Evolutionary conservation across 352 stramenopile genomes (phyloP), one percentile per base, ranked within the genome.

Genomic region (Lagenidium giganteum): DNA sequence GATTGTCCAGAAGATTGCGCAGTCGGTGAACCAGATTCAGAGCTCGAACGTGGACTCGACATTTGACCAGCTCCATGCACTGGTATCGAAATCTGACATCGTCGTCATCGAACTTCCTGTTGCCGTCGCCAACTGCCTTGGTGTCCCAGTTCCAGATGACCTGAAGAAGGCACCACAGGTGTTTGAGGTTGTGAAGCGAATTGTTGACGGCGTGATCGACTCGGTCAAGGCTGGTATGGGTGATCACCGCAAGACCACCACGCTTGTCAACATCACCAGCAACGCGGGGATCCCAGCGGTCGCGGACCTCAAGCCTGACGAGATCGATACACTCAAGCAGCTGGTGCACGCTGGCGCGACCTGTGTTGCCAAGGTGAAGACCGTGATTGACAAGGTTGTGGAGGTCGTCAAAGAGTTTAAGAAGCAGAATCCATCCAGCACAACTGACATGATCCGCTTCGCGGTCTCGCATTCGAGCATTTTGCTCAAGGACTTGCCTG

Each of bases 11-110:
- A 67, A 72, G 21, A 53, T 87, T n/a, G n/a, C n/a, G 18, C 60
- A 60, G 17, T 73, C 70, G 18, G 40, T 67, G 17, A 50, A 60
- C 12, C 51, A 51, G 6, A 40, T 75, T n/a, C n/a, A 70, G 47
- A 63, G 53, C 16, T 47, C 22, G 2, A 32, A 65, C 23, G 54
- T 63, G 6, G 24, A 66, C 18, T 63, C 47, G 17, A 56, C 59
- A 4, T 20, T 67, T 37, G 59, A 77, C 14, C 35, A 76, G 47
- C 20, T 81, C 16, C 25, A 70, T 6, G 51, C 51, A 13, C 39
- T 71, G 35, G 33, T 84, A 12, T 67, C 67, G 23, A 62, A 84
- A 26, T 66, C 54, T 4, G 62, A 80, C 43, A 58, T 79, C 5
- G 62, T 65, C 2, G 51, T 68, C 5, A 59, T 69, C 34, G 68